Percentiles rank a stretch among this genome's conserved stretches.
Evolutionary conservation across 192 early-diverging fungal species (phyloP).

Genomic region (Backusella liffmaniae): DNA sequence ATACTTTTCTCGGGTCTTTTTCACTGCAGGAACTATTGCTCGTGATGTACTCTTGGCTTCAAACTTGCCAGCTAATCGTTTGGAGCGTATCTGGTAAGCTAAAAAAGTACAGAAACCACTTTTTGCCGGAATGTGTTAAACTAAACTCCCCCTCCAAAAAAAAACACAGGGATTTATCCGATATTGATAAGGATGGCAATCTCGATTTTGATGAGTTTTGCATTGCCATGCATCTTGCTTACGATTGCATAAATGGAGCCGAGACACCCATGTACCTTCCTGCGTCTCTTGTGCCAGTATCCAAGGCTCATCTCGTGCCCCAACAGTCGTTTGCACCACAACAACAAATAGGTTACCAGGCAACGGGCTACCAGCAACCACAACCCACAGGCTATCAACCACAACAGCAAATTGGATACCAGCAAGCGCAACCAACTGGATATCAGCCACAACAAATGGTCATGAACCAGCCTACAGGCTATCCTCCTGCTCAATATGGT

Average conservation of each 20-base stretch:
- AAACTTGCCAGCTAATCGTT: slow-evolving; percentile 30
- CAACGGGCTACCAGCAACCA: slow-evolving; percentile 35
- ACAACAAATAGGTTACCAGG: slow-evolving; percentile 29
- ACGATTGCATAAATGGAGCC: slow-evolving; percentile 57
- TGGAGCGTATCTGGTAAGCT: slow-evolving; percentile 46
- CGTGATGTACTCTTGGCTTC: slow-evolving; percentile 41
- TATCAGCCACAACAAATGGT: slow-evolving; percentile 17
- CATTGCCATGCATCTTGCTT: slow-evolving; percentile 75
- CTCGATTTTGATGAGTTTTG: slow-evolving; percentile 86
- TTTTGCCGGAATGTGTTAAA: no score
- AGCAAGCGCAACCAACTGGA: slow-evolving; percentile 42
- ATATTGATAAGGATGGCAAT: slow-evolving; percentile 80
- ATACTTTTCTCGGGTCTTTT: slow-evolving; percentile 9
- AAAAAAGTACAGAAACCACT: no score
- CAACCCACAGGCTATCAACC: slow-evolving; percentile 20
- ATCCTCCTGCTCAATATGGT: slow-evolving; percentile 9
- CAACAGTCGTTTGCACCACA: slow-evolving; percentile 20
- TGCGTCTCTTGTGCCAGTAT: slow-evolving; percentile 60
- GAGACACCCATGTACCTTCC: slow-evolving; percentile 63
- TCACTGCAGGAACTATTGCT: slow-evolving; percentile 33
- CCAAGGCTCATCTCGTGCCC: slow-evolving; percentile 55
- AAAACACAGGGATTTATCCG: slow-evolving; percentile 63
- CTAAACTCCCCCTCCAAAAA: no score
- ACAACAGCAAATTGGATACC: slow-evolving; percentile 19
- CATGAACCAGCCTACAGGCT: slow-evolving; percentile 25